Evolutionary conservation across 1,139 yeast species (phyloP).

Genomic region (Suhomyces kunorum): DNA sequence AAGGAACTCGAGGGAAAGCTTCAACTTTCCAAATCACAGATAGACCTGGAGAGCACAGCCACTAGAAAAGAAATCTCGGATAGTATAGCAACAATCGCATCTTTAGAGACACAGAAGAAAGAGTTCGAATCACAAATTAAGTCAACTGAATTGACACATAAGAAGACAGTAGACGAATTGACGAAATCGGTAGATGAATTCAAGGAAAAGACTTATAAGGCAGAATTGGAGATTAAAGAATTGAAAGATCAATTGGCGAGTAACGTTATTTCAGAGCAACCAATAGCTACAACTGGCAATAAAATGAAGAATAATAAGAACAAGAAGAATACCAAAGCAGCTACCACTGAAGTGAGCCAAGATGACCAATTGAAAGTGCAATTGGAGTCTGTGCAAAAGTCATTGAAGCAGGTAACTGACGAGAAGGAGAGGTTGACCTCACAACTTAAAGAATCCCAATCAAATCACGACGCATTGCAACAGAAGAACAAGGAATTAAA

Average conservation of each 20-base stretch:
- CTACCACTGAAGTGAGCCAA: neutral
- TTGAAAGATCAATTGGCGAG: neutral
- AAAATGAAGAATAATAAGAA: slow-evolving; percentile 7
- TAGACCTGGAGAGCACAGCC: neutral
- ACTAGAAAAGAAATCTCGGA: slow-evolving; percentile 1
- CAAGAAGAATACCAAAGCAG: slow-evolving; percentile 1
- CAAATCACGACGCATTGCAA: slow-evolving; percentile 5
- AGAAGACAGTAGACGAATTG: neutral
- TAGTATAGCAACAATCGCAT: neutral
- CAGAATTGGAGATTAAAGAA: neutral
- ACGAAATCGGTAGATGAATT: neutral
- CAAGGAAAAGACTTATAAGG: neutral
- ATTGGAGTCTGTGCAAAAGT: slow-evolving; percentile 1
- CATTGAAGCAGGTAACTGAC: slow-evolving; percentile 2
- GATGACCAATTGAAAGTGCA: slow-evolving; percentile 1
- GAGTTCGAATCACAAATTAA: slow-evolving; percentile 6
- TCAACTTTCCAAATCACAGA: neutral
- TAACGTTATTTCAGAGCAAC: neutral
- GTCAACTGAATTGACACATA: neutral
- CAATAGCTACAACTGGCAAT: neutral
- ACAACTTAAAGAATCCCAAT: slow-evolving; percentile 7
- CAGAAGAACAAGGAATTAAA: slow-evolving; percentile 22
- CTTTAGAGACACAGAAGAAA: slow-evolving; percentile 5
- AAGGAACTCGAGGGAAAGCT: neutral
- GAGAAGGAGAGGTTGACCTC: slow-evolving; percentile 2